Evolutionary conservation across 148 eudicot species (phyloP).

Genomic region (Persicaria tinctoria): DNA sequence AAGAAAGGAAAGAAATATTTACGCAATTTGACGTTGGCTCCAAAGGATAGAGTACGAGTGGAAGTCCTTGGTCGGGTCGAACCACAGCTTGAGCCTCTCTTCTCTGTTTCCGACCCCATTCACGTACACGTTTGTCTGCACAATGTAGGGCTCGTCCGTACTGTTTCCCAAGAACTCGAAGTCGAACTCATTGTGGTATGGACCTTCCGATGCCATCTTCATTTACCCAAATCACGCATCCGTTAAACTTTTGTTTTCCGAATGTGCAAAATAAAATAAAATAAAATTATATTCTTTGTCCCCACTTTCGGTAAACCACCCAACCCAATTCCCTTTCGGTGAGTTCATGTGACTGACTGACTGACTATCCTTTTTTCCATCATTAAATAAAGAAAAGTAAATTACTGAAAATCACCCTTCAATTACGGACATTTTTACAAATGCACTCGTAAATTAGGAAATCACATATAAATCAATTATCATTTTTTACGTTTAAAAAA

Average conservation of each 20-base stretch:
- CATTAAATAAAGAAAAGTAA: too few species aligned
- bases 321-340: too few species aligned
- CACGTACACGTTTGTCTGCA: slow-evolving; percentile 73
- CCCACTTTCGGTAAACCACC: too few species aligned
- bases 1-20: slow-evolving; percentile 21
- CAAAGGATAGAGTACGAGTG: slow-evolving; percentile 65
- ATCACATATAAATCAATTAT: too few species aligned
- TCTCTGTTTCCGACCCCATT: slow-evolving; percentile 83
- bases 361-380: too few species aligned
- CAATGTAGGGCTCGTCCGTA: slow-evolving; percentile 69
- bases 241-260: background rate
- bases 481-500: too few species aligned
- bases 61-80: slow-evolving; percentile 65
- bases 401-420: too few species aligned
- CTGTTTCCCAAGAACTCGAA: slow-evolving; percentile 82
- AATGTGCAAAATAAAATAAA: too few species aligned
- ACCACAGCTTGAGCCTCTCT: slow-evolving; percentile 76
- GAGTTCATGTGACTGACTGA: too few species aligned
- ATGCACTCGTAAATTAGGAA: too few species aligned
- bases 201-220: slow-evolving; percentile 87
- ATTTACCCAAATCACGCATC: background rate
- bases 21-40: slow-evolving; percentile 74
- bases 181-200: slow-evolving; percentile 84
- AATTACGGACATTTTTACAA: too few species aligned
- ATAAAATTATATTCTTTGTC: background rate